phyloP scores from a whole-genome alignment of 371 early-diverging fungal genomes.

The Actinomucor elegans region DNA sequence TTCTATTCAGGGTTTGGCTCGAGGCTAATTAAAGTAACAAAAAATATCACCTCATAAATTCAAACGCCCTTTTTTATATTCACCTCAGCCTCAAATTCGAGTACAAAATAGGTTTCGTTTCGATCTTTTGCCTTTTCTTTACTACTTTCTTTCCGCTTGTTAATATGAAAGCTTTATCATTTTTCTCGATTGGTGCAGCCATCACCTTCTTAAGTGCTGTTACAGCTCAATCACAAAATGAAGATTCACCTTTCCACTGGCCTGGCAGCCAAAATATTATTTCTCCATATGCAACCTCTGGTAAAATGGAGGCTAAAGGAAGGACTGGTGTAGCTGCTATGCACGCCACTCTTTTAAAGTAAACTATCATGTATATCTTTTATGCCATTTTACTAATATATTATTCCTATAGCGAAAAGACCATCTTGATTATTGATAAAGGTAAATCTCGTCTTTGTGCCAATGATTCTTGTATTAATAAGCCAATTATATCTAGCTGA shows the following conservation, averaged over 20 bases:
- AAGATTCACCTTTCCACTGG: conserved; percentile 36
- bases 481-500: conserved; percentile 28
- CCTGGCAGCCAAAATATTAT: conserved; percentile 30
- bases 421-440: conserved; percentile 48
- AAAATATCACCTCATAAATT: conserved; percentile 9
- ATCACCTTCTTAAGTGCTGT: background rate
- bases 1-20: too few relatives aligned
- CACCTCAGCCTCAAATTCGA: background rate
- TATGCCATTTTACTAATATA: background rate
- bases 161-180: conserved; percentile 12
- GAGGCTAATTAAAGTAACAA: too few relatives aligned
- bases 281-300: conserved; percentile 38
- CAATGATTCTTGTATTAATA: too few relatives aligned
- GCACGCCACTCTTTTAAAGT: conserved; percentile 49
- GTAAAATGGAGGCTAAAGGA: conserved; percentile 49
- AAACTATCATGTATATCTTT: background rate
- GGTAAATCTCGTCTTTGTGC: conserved; percentile 18
- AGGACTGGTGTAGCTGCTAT: conserved; percentile 51
- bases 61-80: background rate
- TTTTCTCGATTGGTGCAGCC: conserved; percentile 20
- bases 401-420: conserved; percentile 32
- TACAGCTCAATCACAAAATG: background rate
- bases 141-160: background rate
- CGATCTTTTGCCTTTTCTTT: background rate
- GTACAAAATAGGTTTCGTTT: background rate